Conservation (phyloP, 345 rosid species). For the Lepidium didymum region DNA sequence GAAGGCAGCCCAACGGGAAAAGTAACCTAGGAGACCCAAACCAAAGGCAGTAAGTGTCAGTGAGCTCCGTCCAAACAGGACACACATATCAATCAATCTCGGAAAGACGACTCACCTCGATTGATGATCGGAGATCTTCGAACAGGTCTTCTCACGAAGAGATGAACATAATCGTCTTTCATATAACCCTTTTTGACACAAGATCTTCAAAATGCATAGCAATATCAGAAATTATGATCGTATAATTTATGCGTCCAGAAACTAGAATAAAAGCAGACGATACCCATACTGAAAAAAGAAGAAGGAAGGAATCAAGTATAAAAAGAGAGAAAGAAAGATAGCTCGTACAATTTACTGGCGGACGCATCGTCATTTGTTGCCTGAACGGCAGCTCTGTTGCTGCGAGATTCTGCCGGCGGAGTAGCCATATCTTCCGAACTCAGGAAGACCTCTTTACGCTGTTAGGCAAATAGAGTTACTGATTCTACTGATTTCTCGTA, state of each 20-base stretch:
- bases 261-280: too few species aligned
- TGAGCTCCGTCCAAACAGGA: conserved; percentile 3
- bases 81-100: background rate
- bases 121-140: conserved; percentile 91
- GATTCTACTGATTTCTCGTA: too few species aligned
- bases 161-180: conserved; percentile 78
- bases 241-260: too few species aligned
- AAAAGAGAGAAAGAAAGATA: background rate
- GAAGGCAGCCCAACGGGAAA: conserved; percentile 94
- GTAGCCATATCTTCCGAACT: conserved; percentile 30
- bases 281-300: too few species aligned
- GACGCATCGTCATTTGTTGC: conserved; percentile 98
- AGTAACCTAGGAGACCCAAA: conserved; percentile 49
- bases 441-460: background rate
- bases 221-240: background rate
- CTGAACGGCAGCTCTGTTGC: conserved; percentile 86
- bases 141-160: conserved; percentile 82
- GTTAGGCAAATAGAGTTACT: background rate
- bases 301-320: background rate
- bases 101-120: conserved; percentile 48
- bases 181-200: conserved; percentile 86
- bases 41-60: background rate
- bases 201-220: conserved; percentile 46
- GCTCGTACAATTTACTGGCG: conserved; percentile 75
- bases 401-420: conserved; percentile 44